Percentiles rank a stretch among this genome's conserved stretches.
phyloP scores from a whole-genome alignment of 495 filamentous ascomycete genomes.

The Hypoxylon lenormandii region DNA sequence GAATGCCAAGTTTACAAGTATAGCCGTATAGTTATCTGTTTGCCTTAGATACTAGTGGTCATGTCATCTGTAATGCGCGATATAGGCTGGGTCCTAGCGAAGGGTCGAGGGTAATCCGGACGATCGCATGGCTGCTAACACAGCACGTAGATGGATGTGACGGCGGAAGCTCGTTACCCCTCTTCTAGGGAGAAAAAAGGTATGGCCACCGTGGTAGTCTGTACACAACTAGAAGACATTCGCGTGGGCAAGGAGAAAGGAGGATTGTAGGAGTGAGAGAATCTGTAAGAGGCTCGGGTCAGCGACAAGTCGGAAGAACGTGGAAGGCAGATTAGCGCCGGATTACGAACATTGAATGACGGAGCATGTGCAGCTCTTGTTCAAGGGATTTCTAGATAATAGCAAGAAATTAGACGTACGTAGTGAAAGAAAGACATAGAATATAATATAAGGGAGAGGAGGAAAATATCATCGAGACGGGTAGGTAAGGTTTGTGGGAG shows the following conservation, averaged over 20 bases:
- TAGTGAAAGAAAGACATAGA: background rate
- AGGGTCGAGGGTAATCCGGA: constrained; percentile 10
- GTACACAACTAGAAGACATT: background rate
- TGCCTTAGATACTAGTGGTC: background rate
- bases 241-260: background rate
- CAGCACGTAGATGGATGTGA: background rate
- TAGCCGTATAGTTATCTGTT: background rate
- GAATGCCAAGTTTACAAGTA: background rate
- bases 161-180: constrained; percentile 1
- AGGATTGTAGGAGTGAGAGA: background rate
- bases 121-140: constrained; percentile 17
- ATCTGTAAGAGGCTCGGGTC: constrained; percentile 26
- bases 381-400: constrained; percentile 1
- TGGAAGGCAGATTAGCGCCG: constrained; percentile 16
- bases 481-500: constrained; percentile 33
- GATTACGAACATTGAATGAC: constrained; percentile 24
- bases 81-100: constrained; percentile 11
- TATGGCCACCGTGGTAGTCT: background rate
- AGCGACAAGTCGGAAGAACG: constrained; percentile 22
- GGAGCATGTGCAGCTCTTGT: constrained; percentile 21
- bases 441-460: background rate
- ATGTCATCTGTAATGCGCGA: constrained; percentile 13
- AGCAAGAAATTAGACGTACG: background rate
- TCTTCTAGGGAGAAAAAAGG: background rate
- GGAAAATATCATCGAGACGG: constrained; percentile 11